Evolutionary conservation across 805 yeast genomes (phyloP).

Genomic region (Pichia deserticola): DNA sequence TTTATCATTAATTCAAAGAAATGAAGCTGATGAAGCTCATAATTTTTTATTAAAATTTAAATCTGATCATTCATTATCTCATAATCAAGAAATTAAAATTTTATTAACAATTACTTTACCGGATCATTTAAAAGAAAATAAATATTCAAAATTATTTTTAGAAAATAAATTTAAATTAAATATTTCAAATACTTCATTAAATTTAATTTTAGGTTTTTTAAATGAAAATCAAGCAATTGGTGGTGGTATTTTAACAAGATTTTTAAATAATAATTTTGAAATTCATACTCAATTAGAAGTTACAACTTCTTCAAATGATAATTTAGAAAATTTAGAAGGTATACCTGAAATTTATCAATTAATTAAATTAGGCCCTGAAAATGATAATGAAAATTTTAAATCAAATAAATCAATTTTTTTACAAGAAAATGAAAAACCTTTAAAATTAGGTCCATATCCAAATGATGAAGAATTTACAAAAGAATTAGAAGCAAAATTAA

Average conservation of each 20-base stretch:
- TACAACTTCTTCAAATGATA: slow-evolving; percentile 41
- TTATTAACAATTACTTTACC: slow-evolving; percentile 69
- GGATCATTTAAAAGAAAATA: slow-evolving; percentile 79
- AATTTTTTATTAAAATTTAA: slow-evolving; percentile 68
- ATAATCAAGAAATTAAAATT: slow-evolving; percentile 67
- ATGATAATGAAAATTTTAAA: slow-evolving; percentile 22
- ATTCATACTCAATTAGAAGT: slow-evolving; percentile 36
- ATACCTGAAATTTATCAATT: slow-evolving; percentile 35
- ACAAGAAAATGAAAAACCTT: slow-evolving; percentile 54
- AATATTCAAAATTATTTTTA: slow-evolving; percentile 67
- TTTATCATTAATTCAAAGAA: slow-evolving; percentile 66
- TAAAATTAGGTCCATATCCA: slow-evolving; percentile 79
- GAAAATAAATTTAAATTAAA: slow-evolving; percentile 65
- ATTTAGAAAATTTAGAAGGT: slow-evolving; percentile 36
- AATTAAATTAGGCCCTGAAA: slow-evolving; percentile 24
- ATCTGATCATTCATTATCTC: slow-evolving; percentile 65
- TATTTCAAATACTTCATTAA: slow-evolving; percentile 78
- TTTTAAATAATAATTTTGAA: slow-evolving; percentile 76
- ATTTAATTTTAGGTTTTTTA: slow-evolving; percentile 72
- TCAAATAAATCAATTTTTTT: slow-evolving; percentile 25
- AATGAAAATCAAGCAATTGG: slow-evolving; percentile 92
- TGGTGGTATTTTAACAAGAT: slow-evolving; percentile 77
- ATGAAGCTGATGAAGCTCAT: slow-evolving; percentile 55
- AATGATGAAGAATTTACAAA: slow-evolving; percentile 75
- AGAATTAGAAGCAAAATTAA: slow-evolving; percentile 79